phyloP scores from a whole-genome alignment of 2,329 filamentous ascomycete species.

The Epichloe sp. region DNA sequence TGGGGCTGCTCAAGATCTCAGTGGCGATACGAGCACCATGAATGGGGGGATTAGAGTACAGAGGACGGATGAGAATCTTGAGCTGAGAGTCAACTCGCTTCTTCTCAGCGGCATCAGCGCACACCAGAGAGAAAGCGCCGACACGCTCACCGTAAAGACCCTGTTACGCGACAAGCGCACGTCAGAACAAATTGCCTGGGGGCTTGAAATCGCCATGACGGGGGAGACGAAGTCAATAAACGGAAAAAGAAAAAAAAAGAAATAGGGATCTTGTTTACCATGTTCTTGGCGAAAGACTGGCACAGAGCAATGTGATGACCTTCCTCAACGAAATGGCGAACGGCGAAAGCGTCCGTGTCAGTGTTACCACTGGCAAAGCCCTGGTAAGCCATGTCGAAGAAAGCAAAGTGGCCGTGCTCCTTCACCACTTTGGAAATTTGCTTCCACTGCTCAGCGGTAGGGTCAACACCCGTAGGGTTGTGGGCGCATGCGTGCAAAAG shows the following conservation, averaged over 20 bases:
- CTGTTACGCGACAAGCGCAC: slow-evolving; percentile 24
- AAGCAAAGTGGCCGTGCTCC: slow-evolving; percentile 75
- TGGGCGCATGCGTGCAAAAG: slow-evolving; percentile 96
- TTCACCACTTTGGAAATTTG: slow-evolving; percentile 81
- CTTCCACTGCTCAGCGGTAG: slow-evolving; percentile 82
- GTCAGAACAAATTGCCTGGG: background rate
- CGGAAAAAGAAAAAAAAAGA: background rate
- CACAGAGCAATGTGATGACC: slow-evolving; percentile 79
- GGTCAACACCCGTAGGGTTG: slow-evolving; percentile 95
- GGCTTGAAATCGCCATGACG: background rate
- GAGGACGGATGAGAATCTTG: slow-evolving; percentile 92
- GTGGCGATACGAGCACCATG: slow-evolving; percentile 92
- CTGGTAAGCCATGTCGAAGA: slow-evolving; percentile 99
- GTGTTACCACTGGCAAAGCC: slow-evolving; percentile 91
- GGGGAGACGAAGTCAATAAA: background rate
- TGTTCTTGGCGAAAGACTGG: slow-evolving; percentile 99
- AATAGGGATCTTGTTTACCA: slow-evolving; percentile 41
- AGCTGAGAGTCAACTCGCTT: slow-evolving; percentile 93
- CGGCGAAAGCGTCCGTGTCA: slow-evolving; percentile 82
- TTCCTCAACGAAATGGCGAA: slow-evolving; percentile 85
- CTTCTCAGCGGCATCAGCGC: slow-evolving; percentile 76
- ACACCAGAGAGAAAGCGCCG: slow-evolving; percentile 89
- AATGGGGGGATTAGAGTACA: slow-evolving; percentile 99
- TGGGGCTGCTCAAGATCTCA: slow-evolving; percentile 76
- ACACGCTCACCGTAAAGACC: slow-evolving; percentile 98